Evolutionary conservation across 306 rosid species (phyloP).

Genomic region (Quercus parvula): DNA sequence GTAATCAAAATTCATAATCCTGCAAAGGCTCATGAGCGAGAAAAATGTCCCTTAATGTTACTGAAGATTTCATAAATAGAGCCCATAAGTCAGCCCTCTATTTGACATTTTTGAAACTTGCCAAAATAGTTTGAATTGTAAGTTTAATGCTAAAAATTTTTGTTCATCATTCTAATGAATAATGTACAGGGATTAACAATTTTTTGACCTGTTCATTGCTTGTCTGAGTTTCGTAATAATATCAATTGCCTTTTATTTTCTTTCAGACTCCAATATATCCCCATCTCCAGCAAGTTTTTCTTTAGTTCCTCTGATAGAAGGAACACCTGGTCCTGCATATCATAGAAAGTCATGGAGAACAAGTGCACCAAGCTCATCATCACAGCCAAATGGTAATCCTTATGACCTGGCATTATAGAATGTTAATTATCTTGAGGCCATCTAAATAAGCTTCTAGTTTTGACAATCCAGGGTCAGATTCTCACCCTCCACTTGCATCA

Average conservation of each 20-base stretch:
- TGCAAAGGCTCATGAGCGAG: neutral
- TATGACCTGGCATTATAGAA: conserved; percentile 1
- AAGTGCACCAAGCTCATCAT: conserved; percentile 42
- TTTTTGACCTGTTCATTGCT: conserved; percentile 1
- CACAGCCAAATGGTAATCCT: conserved; percentile 54
- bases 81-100: neutral
- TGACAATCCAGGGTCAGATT: conserved; percentile 47
- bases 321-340: conserved; percentile 32
- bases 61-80: neutral
- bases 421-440: conserved; percentile 10
- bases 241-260: conserved; percentile 11
- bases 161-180: neutral
- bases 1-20: neutral
- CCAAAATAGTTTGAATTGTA: neutral
- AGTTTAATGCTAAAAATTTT: neutral
- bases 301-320: conserved; percentile 39
- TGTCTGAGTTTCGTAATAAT: conserved; percentile 7
- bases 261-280: conserved; percentile 44
- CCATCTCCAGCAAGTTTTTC: conserved; percentile 48
- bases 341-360: conserved; percentile 37
- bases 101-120: neutral
- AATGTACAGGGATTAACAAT: neutral
- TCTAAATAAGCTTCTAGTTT: conserved; percentile 21
- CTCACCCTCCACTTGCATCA: conserved; percentile 37
- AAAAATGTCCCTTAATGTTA: neutral